Evolutionary conservation across 164 flowering plant genomes (phyloP).

Genomic region (Vitis amurensis): DNA sequence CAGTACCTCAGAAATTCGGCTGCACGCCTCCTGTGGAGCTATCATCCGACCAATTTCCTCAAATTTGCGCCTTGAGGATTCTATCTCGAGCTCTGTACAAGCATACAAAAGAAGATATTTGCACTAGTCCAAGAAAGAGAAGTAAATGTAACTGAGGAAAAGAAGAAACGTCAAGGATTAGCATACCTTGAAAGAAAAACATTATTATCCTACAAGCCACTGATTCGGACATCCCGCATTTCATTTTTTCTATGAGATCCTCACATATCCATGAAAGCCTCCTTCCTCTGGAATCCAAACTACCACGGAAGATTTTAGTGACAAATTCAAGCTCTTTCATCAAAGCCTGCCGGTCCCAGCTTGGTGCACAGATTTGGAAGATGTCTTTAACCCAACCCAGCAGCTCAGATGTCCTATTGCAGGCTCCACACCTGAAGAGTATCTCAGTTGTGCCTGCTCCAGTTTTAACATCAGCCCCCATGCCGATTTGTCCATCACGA

Average conservation of each 20-base stretch:
- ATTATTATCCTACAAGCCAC: constrained; percentile 66
- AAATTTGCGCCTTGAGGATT: constrained; percentile 53
- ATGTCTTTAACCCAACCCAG: constrained; percentile 99
- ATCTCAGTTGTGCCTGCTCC: constrained; percentile 73
- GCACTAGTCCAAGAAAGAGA: neutral
- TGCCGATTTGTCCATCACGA: constrained; percentile 76
- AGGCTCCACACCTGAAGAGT: constrained; percentile 90
- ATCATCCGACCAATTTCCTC: constrained; percentile 70
- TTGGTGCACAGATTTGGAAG: constrained; percentile 90
- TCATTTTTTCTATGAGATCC: constrained; percentile 80
- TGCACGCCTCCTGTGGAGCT: constrained; percentile 97
- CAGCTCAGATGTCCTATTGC: constrained; percentile 84
- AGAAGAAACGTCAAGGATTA: too few relatives aligned
- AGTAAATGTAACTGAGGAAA: too few relatives aligned
- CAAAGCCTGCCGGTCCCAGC: constrained; percentile 81
- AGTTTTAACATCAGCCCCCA: constrained; percentile 68
- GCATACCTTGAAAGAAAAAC: constrained; percentile 80
- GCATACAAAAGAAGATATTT: neutral
- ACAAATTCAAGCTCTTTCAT: constrained; percentile 87
- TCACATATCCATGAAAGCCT: constrained; percentile 91
- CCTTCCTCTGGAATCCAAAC: constrained; percentile 86
- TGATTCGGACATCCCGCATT: constrained; percentile 65
- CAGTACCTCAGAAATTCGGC: constrained; percentile 88
- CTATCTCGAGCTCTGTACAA: constrained; percentile 72
- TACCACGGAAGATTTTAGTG: constrained; percentile 81